phyloP scores from a whole-genome alignment of 148 eudicot species.

The Silene latifolia region DNA sequence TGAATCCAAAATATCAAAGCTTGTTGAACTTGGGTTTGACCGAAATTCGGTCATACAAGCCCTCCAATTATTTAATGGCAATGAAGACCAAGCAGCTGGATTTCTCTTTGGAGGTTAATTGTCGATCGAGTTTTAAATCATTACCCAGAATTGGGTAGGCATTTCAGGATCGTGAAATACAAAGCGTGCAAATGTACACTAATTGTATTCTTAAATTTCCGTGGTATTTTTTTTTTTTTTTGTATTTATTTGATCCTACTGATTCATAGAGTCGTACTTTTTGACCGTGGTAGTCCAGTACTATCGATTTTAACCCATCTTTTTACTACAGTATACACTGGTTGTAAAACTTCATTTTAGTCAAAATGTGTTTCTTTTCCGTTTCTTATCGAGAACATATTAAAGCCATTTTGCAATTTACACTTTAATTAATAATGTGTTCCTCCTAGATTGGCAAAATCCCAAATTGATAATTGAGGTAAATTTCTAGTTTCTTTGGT shows the following conservation, averaged over 20 bases:
- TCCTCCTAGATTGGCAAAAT: too few species aligned
- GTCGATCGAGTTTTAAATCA: background rate
- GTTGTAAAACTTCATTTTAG: background rate
- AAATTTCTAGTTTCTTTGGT: too few species aligned
- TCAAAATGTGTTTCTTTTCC: too few species aligned
- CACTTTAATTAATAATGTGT: too few species aligned
- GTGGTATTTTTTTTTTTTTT: too few species aligned
- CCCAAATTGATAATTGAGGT: too few species aligned
- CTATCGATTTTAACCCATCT: background rate
- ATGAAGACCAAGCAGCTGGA: conserved; percentile 90
- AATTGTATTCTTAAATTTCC: background rate
- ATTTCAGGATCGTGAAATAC: background rate
- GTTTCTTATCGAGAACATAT: too few species aligned
- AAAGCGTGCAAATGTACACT: background rate
- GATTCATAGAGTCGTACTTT: background rate
- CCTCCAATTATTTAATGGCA: conserved; percentile 62
- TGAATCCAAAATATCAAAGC: conserved; percentile 84
- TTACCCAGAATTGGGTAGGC: background rate
- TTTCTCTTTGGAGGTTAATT: conserved; percentile 75
- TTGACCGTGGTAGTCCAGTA: background rate
- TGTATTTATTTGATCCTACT: background rate
- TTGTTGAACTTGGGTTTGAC: conserved; percentile 82
- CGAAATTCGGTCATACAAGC: conserved; percentile 76
- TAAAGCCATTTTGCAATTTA: background rate
- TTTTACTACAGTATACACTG: background rate